A percentile compares a stretch with the other conserved stretches of the same genome.
phyloP scores from a whole-genome alignment of 306 rosid genomes.

The Glycyrrhiza uralensis region DNA sequence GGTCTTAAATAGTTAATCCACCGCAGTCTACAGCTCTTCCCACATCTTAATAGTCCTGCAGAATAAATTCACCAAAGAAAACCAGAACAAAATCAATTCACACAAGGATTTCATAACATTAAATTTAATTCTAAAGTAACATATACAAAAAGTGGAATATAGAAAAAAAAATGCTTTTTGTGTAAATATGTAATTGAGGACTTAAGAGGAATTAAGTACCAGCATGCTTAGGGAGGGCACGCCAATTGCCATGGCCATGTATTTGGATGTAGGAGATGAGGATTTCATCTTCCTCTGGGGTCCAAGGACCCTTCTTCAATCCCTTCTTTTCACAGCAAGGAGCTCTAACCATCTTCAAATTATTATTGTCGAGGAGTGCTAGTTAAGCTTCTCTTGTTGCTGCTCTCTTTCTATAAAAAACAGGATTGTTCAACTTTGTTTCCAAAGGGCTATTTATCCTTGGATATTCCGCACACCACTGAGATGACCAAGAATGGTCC shows the following conservation, averaged over 20 bases:
- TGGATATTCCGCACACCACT: constrained; percentile 7
- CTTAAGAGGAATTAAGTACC: constrained; percentile 44
- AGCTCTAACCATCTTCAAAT: constrained; percentile 62
- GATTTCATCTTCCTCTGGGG: constrained; percentile 63
- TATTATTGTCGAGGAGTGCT: not conserved
- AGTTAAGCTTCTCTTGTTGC: not conserved
- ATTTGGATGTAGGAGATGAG: constrained; percentile 45
- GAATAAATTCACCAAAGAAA: not conserved
- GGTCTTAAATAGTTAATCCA: constrained; percentile 80
- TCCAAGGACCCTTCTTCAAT: constrained; percentile 82
- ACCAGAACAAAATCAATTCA: not conserved
- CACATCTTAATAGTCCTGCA: constrained; percentile 76
- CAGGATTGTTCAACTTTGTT: not conserved
- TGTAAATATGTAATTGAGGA: not conserved
- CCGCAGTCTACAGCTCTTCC: constrained; percentile 83
- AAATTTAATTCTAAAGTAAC: not conserved
- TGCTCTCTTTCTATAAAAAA: not conserved
- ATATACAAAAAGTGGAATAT: not conserved
- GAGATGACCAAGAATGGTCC: constrained; percentile 22
- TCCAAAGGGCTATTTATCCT: constrained; percentile 26
- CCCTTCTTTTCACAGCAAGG: constrained; percentile 89
- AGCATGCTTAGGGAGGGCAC: constrained; percentile 84
- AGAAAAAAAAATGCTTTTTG: not conserved
- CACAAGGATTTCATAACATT: not conserved
- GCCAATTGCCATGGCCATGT: constrained; percentile 77